Evolutionary conservation across 345 rosid species (phyloP), one percentile per base, ranked within the genome.

Genomic region (Aethionema arabicum): DNA sequence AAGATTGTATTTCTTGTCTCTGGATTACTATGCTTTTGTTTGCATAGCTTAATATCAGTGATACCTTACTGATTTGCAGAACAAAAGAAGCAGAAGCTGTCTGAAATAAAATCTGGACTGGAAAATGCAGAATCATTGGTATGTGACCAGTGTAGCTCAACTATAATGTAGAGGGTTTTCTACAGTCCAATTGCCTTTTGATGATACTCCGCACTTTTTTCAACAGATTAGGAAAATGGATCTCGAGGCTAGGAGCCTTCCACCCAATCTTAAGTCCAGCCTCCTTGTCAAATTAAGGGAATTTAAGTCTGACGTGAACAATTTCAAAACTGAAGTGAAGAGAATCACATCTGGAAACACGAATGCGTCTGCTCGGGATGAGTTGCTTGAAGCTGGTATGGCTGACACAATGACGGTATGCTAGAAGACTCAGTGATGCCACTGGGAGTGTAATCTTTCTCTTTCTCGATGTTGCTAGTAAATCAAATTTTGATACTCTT

Each of bases 71-170:
- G 21, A 44, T 71, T 39, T 78, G 77, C 80, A 87, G 96, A 90
- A 76, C 84, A 76, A 74, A 87, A 75, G 82, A 90, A 85, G 82
- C 93, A 90, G 73, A 87, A 80, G 69, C 76, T 87, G 29, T 76
- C 93, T 39, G 95, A 87, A 32, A 76, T 90, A 2, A 84, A 69
- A 70, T 66, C 74, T 21, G 86, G 85, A 9, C 45, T 90, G 43
- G 96, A 85, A 36, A 84, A 84, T 70, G 98, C 93, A 33, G 96
- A 91, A 68, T 65, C 79, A 50, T 71, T 87, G 93, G 97, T 90
- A 78, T 46, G 45, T 46, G 12, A 15, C 51, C 8, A 0, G 41
- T 41, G 3, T 46, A 12, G 38, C 44, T 4, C 15, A 5, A 30
- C 31, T 48, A n/a, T 11, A 4, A 2, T 52, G 36, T 7, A 11